Base-by-base conservation (phyloP, 1,284 basidiomycete species). In the Pseudozyma thailandica region DNA sequence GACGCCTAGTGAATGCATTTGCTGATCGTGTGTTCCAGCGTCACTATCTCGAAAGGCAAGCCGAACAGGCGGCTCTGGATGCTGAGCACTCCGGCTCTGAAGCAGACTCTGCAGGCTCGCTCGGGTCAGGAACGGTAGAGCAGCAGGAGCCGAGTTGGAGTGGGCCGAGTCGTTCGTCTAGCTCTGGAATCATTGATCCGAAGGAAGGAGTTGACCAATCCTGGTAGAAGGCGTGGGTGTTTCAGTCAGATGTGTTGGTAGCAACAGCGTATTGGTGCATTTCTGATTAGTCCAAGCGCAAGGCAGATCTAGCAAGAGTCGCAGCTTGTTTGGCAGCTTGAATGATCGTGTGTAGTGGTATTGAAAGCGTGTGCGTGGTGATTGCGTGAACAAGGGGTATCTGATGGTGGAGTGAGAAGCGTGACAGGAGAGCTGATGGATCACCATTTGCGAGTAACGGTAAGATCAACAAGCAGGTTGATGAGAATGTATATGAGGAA, bases 401-500 rank as follows among this genome's bases (percentile, higher is more conserved):
- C 39, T 35, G 27, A n/a, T 15, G 13, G 44, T 30, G 25, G 13
- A 16, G 18, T n/a, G 28, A 18, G 21, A 16, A 35, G 7, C 37
- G 25, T 27, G 10, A 25, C 18, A 27, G 30, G 2, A 0, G 13
- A 18, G 21, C 28, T 9, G 43, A 4, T 13, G 31, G 10, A 44
- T 59, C 44, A 66, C 62, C 62, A 65, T 12, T 53, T 65, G 55
- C 61, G 54, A 6, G 55, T 60, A 37, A 58, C 51, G 20, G 61
- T 62, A 30, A 61, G 31, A 21, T 61, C 61, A 43, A 65, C 46
- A 20, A 69, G 46, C 15, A 73, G 25, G 30, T 63, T 61, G 57
- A 69, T 56, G 25, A 69, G 47, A 20, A 73, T 33, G 54, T 69
- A 73, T 60, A 73, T 69, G 47, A 69, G 43, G 20, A 69, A 23